Conservation (phyloP, 2,329 filamentous ascomycete species). For the Cercospora brassicicola region DNA sequence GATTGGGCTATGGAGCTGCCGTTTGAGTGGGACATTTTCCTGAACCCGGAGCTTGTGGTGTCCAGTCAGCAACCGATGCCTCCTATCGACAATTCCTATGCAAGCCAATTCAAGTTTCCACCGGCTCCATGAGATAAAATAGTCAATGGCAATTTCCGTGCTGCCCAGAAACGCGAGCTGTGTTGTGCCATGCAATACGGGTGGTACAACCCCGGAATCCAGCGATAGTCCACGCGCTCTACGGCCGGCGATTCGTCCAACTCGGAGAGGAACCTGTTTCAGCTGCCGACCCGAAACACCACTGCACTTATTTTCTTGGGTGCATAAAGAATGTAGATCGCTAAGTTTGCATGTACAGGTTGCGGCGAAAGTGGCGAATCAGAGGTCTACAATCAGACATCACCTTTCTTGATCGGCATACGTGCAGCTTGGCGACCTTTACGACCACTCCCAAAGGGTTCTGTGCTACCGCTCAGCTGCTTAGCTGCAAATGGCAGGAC, state of each 20-base stretch:
- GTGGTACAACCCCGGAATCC: not conserved
- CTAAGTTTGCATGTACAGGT: constrained; percentile 12
- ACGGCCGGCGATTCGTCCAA: not conserved
- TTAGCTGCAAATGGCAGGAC: constrained; percentile 14
- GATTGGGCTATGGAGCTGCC: constrained; percentile 39
- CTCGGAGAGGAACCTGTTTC: constrained; percentile 19
- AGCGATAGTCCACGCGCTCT: not conserved
- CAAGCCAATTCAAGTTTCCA: constrained; percentile 24
- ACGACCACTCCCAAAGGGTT: not conserved
- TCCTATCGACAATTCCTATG: constrained; percentile 22
- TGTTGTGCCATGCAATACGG: not conserved
- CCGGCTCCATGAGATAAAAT: not conserved
- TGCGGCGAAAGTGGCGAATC: constrained; percentile 19
- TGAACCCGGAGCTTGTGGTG: constrained; percentile 39
- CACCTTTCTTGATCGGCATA: constrained; percentile 21
- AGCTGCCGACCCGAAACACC: constrained; percentile 13
- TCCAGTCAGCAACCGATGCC: constrained; percentile 30
- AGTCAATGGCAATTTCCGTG: not conserved
- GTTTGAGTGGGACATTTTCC: constrained; percentile 40
- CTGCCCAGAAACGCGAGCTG: not conserved
- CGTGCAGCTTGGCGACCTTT: constrained; percentile 23
- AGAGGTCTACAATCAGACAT: not conserved
- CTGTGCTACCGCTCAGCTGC: constrained; percentile 11
- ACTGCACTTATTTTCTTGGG: constrained; percentile 15
- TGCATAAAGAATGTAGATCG: constrained; percentile 24